A percentile compares a stretch with the other conserved stretches of the same genome.
phyloP scores from a whole-genome alignment of 495 filamentous ascomycete genomes.

The Lasiosphaeria hispida region DNA sequence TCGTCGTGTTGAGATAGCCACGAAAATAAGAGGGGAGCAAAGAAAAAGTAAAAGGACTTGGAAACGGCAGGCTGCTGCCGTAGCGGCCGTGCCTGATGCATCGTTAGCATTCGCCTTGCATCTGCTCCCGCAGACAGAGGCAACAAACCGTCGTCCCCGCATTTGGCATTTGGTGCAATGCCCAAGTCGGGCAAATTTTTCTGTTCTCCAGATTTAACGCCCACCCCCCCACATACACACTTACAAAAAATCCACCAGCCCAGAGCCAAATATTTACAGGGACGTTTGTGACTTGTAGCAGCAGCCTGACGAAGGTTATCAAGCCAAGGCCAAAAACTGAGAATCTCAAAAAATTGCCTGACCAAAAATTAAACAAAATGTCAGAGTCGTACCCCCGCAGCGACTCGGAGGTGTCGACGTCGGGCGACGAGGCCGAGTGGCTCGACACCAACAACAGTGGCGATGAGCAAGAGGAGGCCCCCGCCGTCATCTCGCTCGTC shows the following conservation, averaged over 20 bases:
- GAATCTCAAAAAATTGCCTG: background rate
- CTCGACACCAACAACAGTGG: constrained; percentile 62
- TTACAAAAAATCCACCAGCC: no score
- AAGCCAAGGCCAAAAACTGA: background rate
- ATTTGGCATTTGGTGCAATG: constrained; percentile 6
- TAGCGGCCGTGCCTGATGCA: no score
- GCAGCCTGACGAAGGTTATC: no score
- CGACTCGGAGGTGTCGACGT: constrained; percentile 22
- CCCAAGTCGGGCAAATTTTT: background rate
- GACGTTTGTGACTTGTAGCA: no score
- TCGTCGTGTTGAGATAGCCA: no score
- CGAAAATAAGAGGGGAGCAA: no score
- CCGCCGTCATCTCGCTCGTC: constrained; percentile 66
- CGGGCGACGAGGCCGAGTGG: constrained; percentile 67
- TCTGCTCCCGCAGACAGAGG: background rate
- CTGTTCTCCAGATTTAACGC: background rate
- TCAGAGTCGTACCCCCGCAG: constrained; percentile 24
- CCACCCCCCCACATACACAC: no score
- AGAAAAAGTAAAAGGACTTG: no score
- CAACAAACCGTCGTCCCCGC: background rate
- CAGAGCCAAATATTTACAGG: no score
- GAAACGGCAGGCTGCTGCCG: no score
- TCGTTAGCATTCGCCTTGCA: background rate
- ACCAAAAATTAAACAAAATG: constrained; percentile 18
- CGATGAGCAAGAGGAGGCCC: constrained; percentile 57